Base-by-base conservation (phyloP, 495 filamentous ascomycete genomes). In the Neurospora sp. region DNA sequence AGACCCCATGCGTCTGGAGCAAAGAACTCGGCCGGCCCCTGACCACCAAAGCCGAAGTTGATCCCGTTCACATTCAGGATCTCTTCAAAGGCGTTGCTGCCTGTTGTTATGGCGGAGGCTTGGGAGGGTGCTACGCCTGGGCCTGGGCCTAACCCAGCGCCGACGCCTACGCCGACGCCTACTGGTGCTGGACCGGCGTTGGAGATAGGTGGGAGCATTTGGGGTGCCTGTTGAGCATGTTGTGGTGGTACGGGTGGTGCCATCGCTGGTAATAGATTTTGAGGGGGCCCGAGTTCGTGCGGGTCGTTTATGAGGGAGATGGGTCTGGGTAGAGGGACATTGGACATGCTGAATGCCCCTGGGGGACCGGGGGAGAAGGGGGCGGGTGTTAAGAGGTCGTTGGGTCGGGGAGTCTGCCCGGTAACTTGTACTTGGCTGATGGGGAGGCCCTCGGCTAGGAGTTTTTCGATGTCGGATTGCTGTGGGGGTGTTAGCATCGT, bases 391-490 rank as follows among this genome's bases (percentile, higher is more conserved):
- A 71, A 45, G 9, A 72, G 70, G 16, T 69, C 40, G 65, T 44
- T 12, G 65, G 39, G 37, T 7, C 69, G 68, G 9, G 39, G 65
- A 61, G 74, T 71, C 8, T 72, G 73, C 0, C 35, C 35, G 40
- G 70, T 7, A 71, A 59, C 35, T 75, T 72, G 22, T 61, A 70
- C 3, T 8, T 65, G 53, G 53, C 6, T 65, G 0, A 78, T 40
- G 9, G 22, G 65, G 69, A 83, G 74, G 0, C 83, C 83, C 10
- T 79, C 75, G 38, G 80, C 73, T 39, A 85, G 80, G 37, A 85
- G 74, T 39, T 83, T 81, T 45, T 85, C 83, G 39, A 85, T 82
- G 68, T 85, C 84, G 35, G 83, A 69, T 75, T 83, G 81, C 83
- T 85, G 71, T 5, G 70, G 2, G 35, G 7, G 0, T 74, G 73